Conservation (phyloP, 2,329 filamentous ascomycete genomes). For the Zasmidium citrigriseum region DNA sequence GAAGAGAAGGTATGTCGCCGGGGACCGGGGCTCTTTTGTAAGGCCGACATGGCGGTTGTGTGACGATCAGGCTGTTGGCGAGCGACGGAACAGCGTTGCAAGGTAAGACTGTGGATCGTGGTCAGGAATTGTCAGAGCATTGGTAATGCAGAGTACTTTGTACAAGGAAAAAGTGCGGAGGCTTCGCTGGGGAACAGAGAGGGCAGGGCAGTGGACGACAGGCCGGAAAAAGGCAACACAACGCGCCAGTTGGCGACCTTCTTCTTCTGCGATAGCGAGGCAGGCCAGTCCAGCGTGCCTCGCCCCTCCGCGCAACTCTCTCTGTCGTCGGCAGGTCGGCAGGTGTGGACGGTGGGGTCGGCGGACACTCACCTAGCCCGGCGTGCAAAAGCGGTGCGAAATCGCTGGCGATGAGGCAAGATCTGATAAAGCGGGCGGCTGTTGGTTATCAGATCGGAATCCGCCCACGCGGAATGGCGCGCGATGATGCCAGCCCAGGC, state of each 20-base stretch:
- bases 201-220: background rate
- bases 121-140: slow-evolving; percentile 16
- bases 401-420: background rate
- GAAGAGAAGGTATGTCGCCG: slow-evolving; percentile 35
- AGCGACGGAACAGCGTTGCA: background rate
- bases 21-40: slow-evolving; percentile 12
- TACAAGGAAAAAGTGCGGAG: background rate
- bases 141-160: slow-evolving; percentile 8
- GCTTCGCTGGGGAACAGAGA: background rate
- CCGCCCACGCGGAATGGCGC: background rate
- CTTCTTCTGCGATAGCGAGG: too few relatives aligned
- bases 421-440: background rate
- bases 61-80: background rate
- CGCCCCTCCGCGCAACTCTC: background rate
- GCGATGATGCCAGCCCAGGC: background rate
- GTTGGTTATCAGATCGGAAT: background rate
- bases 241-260: too few relatives aligned
- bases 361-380: background rate
- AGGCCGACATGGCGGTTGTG: slow-evolving; percentile 19
- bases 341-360: background rate
- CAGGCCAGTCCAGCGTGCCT: background rate
- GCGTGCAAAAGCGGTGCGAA: too few relatives aligned
- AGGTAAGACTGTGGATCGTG: slow-evolving; percentile 2
- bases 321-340: background rate
- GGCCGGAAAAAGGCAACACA: background rate